Evolutionary conservation across 176 grass and related monocot species (phyloP).

Genomic region (Musa schizocarpa): DNA sequence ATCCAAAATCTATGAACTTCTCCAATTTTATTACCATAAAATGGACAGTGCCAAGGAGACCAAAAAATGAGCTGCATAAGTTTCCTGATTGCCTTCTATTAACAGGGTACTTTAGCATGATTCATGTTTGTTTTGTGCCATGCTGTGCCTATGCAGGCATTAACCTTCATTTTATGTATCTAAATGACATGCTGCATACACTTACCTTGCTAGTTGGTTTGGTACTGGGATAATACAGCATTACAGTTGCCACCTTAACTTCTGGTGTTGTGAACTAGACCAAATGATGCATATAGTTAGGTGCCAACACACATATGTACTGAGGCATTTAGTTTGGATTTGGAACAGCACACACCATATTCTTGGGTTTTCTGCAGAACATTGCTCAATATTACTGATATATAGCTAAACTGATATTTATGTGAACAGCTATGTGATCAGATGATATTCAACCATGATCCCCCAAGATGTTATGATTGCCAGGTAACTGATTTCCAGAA

Average conservation of each 20-base stretch:
- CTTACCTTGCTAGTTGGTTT: neutral
- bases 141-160: neutral
- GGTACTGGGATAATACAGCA: neutral
- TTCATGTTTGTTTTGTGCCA: neutral
- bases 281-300: neutral
- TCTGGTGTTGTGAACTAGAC: neutral
- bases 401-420: constrained; percentile 15
- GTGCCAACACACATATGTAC: neutral
- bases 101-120: neutral
- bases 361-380: neutral
- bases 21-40: neutral
- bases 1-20: neutral
- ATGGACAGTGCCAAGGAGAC: neutral
- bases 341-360: neutral
- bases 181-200: too few species aligned
- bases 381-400: constrained; percentile 1
- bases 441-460: constrained; percentile 90
- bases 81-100: neutral
- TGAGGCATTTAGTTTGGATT: neutral
- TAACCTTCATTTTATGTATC: neutral
- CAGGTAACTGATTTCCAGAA: constrained; percentile 40
- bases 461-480: constrained; percentile 61
- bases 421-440: constrained; percentile 56
- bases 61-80: neutral
- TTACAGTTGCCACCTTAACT: too few species aligned